A percentile compares a stretch with the other conserved stretches of the same genome.
Conservation (phyloP, 257 asterid genomes). For the Solanum piurae region DNA sequence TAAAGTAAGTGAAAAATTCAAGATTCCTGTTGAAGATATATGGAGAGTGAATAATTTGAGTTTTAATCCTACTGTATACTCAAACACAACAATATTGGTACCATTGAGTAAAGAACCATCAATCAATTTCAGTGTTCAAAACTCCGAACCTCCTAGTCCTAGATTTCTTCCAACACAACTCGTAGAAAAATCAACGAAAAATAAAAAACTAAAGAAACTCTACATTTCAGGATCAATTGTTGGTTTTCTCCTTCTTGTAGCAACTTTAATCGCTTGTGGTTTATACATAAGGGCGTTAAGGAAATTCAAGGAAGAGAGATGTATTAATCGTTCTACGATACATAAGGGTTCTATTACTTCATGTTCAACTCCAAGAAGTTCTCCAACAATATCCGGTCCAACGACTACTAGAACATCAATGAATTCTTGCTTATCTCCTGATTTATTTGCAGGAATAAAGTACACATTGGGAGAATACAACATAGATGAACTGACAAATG, state of each 20-base stretch:
- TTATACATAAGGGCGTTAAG: constrained; percentile 29
- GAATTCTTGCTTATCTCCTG: constrained; percentile 61
- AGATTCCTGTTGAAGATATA: constrained; percentile 36
- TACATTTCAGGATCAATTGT: constrained; percentile 30
- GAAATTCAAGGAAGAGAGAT: constrained; percentile 20
- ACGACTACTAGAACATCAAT: constrained; percentile 28
- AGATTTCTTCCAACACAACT: constrained; percentile 43
- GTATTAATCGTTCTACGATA: neutral
- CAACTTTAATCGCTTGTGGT: constrained; percentile 22
- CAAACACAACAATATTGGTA: constrained; percentile 50
- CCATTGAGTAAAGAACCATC: constrained; percentile 43
- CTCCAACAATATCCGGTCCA: constrained; percentile 28
- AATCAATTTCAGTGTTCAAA: constrained; percentile 21
- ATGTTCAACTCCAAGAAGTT: constrained; percentile 40
- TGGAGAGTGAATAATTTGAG: constrained; percentile 35
- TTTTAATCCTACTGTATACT: constrained; percentile 33
- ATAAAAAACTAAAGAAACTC: constrained; percentile 15
- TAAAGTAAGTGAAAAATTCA: constrained; percentile 31
- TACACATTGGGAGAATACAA: constrained; percentile 39
- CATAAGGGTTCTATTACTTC: constrained; percentile 26
- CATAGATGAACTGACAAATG: constrained; percentile 36
- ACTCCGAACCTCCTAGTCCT: constrained; percentile 41
- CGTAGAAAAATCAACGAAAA: neutral
- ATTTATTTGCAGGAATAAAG: constrained; percentile 47
- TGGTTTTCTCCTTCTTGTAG: constrained; percentile 26